Base-by-base conservation (phyloP, 2,329 filamentous ascomycete genomes). In the Nothomitra cinnamomea region DNA sequence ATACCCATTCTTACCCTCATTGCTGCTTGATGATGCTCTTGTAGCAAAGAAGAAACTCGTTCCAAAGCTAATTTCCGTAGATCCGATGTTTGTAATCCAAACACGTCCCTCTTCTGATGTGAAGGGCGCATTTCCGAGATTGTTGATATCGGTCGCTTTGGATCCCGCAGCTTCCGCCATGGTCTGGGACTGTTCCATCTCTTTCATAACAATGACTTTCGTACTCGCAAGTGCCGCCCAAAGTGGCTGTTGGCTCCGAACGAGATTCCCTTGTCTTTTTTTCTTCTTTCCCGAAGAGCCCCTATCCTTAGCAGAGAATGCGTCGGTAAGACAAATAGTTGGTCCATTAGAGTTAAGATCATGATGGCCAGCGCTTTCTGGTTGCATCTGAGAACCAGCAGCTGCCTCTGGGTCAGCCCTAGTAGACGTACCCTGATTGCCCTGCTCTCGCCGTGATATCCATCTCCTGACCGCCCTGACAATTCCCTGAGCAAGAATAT, bases 191-290 rank as follows among this genome's bases (percentile, higher is more conserved):
- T 94, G 78, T 69, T 88, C 84, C 61, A 87, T 86, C 68, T 88
- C 89, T 70, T 94, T 92, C 64, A 94, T 82, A 69, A 95, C 87
- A 61, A 92, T 90, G 65, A 95, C 89, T 74, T 95, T 95, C 64
- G 89, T 95, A 70, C 87, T 95, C 52, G 89, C 89, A 61, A 95
- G 78, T 49, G 89, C 89, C 58, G 89, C 87, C 89, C 89, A 95
- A 59, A 95, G 78, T 50, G 89, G 89, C 69, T 95, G 89, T 64
- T 87, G 82, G 65, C 87, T 86, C 66, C 89, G 78, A 60, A 94
- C 87, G 67, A 92, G 86, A 55, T 87, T 88, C 64, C 86, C 90
- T 69, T 94, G 87, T 70, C 92, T 90, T 69, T 85, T 80, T 70
- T 86, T 84, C 71, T 87, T 92, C 69, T 92, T 94, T 58, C 76